Base-by-base conservation (phyloP, 2,329 filamentous ascomycete species). In the Lachnellula arida region DNA sequence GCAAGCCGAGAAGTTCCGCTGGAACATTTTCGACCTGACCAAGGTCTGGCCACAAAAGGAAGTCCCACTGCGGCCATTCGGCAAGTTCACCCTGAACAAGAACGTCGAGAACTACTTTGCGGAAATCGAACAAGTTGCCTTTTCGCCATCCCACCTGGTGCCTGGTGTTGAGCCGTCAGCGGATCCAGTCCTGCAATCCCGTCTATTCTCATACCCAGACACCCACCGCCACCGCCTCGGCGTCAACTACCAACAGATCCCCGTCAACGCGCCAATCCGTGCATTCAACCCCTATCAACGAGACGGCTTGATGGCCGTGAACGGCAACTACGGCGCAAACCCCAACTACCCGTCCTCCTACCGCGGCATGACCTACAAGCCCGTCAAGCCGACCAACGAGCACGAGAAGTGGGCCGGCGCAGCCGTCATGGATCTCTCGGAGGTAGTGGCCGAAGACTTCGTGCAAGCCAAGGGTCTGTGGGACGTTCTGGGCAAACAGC, bases 131-230 rank as follows among this genome's bases (percentile, higher is more conserved):
- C 86, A 88, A 68, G 78, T 82, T 17, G 83, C 85, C 2, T 89
- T 88, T 77, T 84, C 80, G 58, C 86, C 86, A 40, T 78, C 83
- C 6, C 84, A 88, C 67, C 72, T 88, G 70, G 78, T 82, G 3
- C 85, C 85, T 3, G 85, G 86, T 52, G 81, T 86, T 55, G 85
- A 88, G 71, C 81, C 85, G 14, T 87, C 85, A 9, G 84, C 84
- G 60, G 86, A 89, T 63, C 85, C 86, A 1, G 84, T 89, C 39
- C 75, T 89, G 3, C 85, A 89, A 70, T 81, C 80, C 40, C 83
- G 86, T 54, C 77, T 88, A 42, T 88, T 88, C 76, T 87, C 84
- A 1, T 88, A 88, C 72, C 81, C 84, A 11, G 85, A 89, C 66
- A 85, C 81, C 4, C 80, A 83, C 65, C 78, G 79, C 56, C 78